phyloP scores from a whole-genome alignment of 257 asterid species.

The Solanum lignicaule region DNA sequence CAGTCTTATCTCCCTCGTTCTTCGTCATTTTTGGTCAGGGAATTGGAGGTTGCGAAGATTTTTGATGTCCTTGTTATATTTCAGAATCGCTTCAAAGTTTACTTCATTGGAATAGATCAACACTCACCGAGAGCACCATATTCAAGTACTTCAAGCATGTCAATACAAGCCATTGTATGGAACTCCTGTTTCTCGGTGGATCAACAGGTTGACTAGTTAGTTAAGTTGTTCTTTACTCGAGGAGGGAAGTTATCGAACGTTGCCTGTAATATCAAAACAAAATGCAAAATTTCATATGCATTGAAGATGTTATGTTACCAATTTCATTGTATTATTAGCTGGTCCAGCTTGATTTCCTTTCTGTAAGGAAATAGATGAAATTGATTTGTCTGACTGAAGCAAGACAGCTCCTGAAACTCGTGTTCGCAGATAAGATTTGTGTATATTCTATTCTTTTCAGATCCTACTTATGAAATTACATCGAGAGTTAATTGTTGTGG shows the following conservation, averaged over 20 bases:
- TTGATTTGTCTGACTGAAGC: neutral
- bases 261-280: neutral
- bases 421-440: neutral
- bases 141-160: neutral
- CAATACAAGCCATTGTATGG: neutral
- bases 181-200: neutral
- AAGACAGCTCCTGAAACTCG: neutral
- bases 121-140: neutral
- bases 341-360: neutral
- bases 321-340: neutral
- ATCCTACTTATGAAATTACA: too few species aligned
- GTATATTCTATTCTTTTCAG: too few species aligned
- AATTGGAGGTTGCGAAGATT: neutral
- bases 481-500: too few species aligned
- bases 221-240: neutral
- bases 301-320: neutral
- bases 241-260: neutral
- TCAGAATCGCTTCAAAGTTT: neutral
- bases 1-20: neutral
- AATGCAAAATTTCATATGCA: neutral
- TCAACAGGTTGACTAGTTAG: neutral
- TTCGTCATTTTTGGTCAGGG: neutral
- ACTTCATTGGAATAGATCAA: neutral
- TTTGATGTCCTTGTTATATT: neutral
- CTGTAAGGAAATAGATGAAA: neutral